phyloP scores from a whole-genome alignment of 2,329 filamentous ascomycete genomes.

The Colletotrichum sp. region DNA sequence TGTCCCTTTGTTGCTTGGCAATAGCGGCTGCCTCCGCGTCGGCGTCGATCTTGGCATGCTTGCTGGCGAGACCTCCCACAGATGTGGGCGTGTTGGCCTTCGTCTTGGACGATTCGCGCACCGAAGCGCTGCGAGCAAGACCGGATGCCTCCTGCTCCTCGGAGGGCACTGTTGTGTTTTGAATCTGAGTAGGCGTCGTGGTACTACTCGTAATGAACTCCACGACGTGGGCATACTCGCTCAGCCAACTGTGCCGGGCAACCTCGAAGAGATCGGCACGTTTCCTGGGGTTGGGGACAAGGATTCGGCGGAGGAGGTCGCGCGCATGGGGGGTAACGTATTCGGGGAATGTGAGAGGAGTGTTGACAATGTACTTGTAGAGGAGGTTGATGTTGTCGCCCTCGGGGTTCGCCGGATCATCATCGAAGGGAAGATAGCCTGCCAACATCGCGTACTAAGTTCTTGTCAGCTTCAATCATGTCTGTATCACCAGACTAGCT shows the following conservation, averaged over 20 bases:
- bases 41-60: slow-evolving; percentile 76
- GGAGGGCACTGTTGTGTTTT: slow-evolving; percentile 73
- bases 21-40: slow-evolving; percentile 59
- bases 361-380: slow-evolving; percentile 99
- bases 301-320: slow-evolving; percentile 88
- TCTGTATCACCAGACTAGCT: background rate
- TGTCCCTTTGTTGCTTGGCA: slow-evolving; percentile 77
- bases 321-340: slow-evolving; percentile 97
- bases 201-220: slow-evolving; percentile 97
- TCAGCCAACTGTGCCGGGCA: slow-evolving; percentile 96
- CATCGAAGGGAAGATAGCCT: slow-evolving; percentile 96
- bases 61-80: slow-evolving; percentile 71
- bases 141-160: slow-evolving; percentile 59
- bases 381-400: slow-evolving; percentile 98
- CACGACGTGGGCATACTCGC: slow-evolving; percentile 95
- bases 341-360: slow-evolving; percentile 95
- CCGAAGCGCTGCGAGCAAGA: slow-evolving; percentile 75
- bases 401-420: slow-evolving; percentile 97
- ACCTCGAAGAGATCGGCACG: slow-evolving; percentile 97
- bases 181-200: slow-evolving; percentile 84
- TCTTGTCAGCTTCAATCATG: background rate
- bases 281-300: slow-evolving; percentile 94
- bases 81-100: slow-evolving; percentile 55
- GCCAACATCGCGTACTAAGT: slow-evolving; percentile 95
- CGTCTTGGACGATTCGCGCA: slow-evolving; percentile 82